phyloP scores from a whole-genome alignment of 129 eudicot species.

The Flaveria robusta region DNA sequence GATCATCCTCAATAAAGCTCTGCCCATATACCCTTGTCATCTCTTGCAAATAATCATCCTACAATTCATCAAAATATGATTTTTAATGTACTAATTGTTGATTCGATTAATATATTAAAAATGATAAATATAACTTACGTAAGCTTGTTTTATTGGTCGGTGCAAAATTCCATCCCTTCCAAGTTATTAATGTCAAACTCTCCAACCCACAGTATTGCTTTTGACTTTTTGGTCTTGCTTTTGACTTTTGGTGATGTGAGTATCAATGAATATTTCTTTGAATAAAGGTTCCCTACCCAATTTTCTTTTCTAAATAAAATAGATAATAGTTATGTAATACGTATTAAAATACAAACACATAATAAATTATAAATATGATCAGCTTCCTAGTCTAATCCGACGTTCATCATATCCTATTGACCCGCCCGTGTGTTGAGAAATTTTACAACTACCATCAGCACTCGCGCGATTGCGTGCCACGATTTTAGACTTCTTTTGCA shows the following conservation, averaged over 20 bases:
- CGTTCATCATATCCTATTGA: background rate
- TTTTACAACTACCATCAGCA: background rate
- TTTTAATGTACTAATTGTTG: background rate
- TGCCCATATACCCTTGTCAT: no score
- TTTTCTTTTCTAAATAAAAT: background rate
- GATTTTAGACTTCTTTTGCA: background rate
- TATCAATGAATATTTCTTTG: background rate
- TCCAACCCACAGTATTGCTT: background rate
- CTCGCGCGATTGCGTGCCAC: background rate
- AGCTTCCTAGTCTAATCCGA: background rate
- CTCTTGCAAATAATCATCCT: no score
- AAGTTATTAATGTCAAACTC: background rate
- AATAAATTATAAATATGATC: no score
- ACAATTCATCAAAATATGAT: no score
- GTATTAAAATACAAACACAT: background rate
- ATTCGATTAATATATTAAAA: background rate
- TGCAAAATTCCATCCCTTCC: background rate
- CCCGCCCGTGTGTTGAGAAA: background rate
- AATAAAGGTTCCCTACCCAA: background rate
- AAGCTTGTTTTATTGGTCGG: background rate
- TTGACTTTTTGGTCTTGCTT: background rate
- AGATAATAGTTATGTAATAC: background rate
- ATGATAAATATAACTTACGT: background rate
- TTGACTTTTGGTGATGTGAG: background rate
- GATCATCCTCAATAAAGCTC: no score